A percentile compares a stretch with the other conserved stretches of the same genome.
These are phyloP conservation scores for Ramaria rubella DNA, from an alignment of 768 basidiomycete genomes.

Conservation along the genomic window DNA sequence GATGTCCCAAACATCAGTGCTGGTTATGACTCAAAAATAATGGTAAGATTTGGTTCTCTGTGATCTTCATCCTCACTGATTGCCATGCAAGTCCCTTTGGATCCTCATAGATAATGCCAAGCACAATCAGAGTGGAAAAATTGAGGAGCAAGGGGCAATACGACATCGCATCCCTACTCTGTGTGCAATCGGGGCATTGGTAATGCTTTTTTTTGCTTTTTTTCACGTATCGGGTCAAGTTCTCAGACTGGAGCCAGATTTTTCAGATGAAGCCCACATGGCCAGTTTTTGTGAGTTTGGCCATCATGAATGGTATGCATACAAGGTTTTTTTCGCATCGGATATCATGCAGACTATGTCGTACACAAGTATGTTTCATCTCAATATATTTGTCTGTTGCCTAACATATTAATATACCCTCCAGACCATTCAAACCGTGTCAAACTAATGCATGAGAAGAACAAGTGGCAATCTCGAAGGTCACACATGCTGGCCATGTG, in stretches of 20 bases:
- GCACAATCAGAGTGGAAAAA: too few relatives aligned
- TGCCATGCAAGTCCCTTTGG: neutral
- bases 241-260: conserved; percentile 22
- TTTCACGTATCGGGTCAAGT: conserved; percentile 29
- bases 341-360: conserved; percentile 18
- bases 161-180: conserved; percentile 24
- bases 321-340: conserved; percentile 19
- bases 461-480: conserved; percentile 22
- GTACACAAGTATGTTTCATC: conserved; percentile 21
- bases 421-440: conserved; percentile 25
- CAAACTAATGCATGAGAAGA: conserved; percentile 20
- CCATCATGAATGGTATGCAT: conserved; percentile 24
- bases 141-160: conserved; percentile 28
- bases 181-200: conserved; percentile 26
- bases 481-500: conserved; percentile 20
- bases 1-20: too few relatives aligned
- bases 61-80: neutral
- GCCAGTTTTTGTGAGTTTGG: conserved; percentile 23
- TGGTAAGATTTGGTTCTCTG: neutral
- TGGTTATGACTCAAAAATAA: too few relatives aligned
- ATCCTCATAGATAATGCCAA: neutral
- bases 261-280: conserved; percentile 11
- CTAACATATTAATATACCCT: neutral
- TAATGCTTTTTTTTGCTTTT: conserved; percentile 22
- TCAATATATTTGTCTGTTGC: neutral